Evolutionary conservation across 1,139 yeast genomes (phyloP), one percentile per base, ranked within the genome.

Genomic region (Geotrichum carabidarum): DNA sequence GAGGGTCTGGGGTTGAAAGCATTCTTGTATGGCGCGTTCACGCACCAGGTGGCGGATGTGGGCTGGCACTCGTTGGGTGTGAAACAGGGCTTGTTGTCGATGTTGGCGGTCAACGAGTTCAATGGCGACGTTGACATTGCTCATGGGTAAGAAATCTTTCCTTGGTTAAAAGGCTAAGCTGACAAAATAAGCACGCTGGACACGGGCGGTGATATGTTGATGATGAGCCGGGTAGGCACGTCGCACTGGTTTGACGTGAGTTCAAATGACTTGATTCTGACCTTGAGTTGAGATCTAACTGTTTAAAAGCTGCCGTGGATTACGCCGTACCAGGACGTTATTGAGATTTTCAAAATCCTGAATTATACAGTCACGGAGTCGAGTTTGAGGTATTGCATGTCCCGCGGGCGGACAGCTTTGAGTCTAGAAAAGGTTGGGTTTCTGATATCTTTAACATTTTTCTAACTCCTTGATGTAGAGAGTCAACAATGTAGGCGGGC

Each of bases 61-160:
- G 72, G 82, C 27, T 82, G 86, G 87, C 87, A 82, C 63, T 80
- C 85, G 0, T 65, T 82, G 15, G 74, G 80, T 1, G 62, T 77
- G 18, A 65, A 71, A 11, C 79, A 81, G 63, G 86, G 87, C 0
- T 61, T 82, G 15, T 65, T 82, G 37, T 64, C 71, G 36, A 74
- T 75, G 62, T 60, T 82, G 56, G 73, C 80, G 0, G 71, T 67
- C 32, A 62, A 73, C 48, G 86, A 82, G 55, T 81, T 81, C 61
- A 71, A 68, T 53, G 82, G 81, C 0, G 74, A 77, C 55, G 60
- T 62, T 9, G 65, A 68, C 1, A 62, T 64, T 2, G 85, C 86
- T 0, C 87, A 82, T 62, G 59, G 35, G 55, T 48, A 31, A 18
- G 51, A 43, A 2, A 14, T 22, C 8, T 30, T n/a, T n/a, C 5